phyloP scores from a whole-genome alignment of 257 asterid species.

The Scutellaria baicalensis region DNA sequence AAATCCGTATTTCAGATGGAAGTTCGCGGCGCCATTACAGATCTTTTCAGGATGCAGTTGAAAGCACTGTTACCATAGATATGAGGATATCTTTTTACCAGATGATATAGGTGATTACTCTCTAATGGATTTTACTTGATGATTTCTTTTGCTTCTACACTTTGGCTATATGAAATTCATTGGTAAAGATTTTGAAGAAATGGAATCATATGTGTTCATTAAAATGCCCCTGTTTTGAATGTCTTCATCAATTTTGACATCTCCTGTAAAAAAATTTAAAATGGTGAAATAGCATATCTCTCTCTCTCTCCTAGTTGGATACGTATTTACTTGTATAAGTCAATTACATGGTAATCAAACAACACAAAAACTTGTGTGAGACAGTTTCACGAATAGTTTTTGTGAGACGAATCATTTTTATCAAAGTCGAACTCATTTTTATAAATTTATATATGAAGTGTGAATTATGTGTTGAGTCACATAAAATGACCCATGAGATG shows the following conservation, averaged over 20 bases:
- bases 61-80: slow-evolving; percentile 34
- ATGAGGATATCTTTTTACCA: slow-evolving; percentile 15
- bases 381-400: too few species aligned
- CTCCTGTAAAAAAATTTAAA: slow-evolving; percentile 15
- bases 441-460: too few species aligned
- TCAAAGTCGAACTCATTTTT: too few species aligned
- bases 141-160: slow-evolving; percentile 3
- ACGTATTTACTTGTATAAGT: too few species aligned
- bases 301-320: too few species aligned
- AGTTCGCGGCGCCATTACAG: slow-evolving; percentile 84
- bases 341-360: too few species aligned
- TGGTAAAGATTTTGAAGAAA: not conserved
- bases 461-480: too few species aligned
- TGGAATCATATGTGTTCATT: slow-evolving; percentile 12
- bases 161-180: not conserved
- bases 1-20: slow-evolving; percentile 58
- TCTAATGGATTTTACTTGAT: not conserved
- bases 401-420: too few species aligned
- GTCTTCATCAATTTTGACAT: slow-evolving; percentile 17
- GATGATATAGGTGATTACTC: not conserved
- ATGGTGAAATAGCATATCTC: not conserved
- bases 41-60: slow-evolving; percentile 75
- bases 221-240: not conserved
- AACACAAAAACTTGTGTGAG: too few species aligned
- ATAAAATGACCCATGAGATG: too few species aligned